Evolutionary conservation across 1,284 basidiomycete species (phyloP).

Genomic region (Phellopilus nigrolimitatus): DNA sequence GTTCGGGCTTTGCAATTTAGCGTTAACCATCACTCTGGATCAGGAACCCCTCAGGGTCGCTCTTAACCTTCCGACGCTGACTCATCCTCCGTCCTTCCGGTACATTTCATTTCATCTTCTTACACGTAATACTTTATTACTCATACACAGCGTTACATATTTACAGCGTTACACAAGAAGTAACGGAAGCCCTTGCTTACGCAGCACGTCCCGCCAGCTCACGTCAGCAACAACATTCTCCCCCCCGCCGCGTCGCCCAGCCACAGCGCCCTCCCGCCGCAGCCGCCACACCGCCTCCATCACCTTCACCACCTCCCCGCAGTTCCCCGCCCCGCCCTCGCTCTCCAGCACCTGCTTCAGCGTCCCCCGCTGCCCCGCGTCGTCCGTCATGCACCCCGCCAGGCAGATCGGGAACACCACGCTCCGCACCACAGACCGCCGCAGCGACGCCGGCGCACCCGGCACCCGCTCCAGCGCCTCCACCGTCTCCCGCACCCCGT

Average conservation of each 20-base stretch:
- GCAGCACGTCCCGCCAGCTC: slow-evolving; percentile 57
- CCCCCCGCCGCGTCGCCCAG: slow-evolving; percentile 24
- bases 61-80: neutral
- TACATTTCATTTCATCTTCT: neutral
- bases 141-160: slow-evolving; percentile 3
- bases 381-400: slow-evolving; percentile 62
- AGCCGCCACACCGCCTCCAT: slow-evolving; percentile 57
- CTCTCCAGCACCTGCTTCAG: slow-evolving; percentile 45
- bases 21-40: slow-evolving; percentile 13
- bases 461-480: slow-evolving; percentile 42
- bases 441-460: slow-evolving; percentile 33
- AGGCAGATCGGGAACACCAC: slow-evolving; percentile 75
- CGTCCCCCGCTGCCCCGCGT: slow-evolving; percentile 37
- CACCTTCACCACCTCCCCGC: slow-evolving; percentile 47
- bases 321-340: slow-evolving; percentile 55
- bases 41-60: too few relatives aligned
- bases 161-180: slow-evolving; percentile 49
- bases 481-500: slow-evolving; percentile 53
- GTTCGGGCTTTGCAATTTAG: slow-evolving; percentile 12
- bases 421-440: slow-evolving; percentile 61
- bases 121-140: slow-evolving; percentile 12
- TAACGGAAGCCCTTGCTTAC: slow-evolving; percentile 37
- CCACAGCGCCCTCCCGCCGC: slow-evolving; percentile 21
- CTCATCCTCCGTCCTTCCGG: neutral
- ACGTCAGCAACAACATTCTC: slow-evolving; percentile 30